Evolutionary conservation across 805 yeast genomes (phyloP).

Genomic region (Blastobotrys mokoenaii): DNA sequence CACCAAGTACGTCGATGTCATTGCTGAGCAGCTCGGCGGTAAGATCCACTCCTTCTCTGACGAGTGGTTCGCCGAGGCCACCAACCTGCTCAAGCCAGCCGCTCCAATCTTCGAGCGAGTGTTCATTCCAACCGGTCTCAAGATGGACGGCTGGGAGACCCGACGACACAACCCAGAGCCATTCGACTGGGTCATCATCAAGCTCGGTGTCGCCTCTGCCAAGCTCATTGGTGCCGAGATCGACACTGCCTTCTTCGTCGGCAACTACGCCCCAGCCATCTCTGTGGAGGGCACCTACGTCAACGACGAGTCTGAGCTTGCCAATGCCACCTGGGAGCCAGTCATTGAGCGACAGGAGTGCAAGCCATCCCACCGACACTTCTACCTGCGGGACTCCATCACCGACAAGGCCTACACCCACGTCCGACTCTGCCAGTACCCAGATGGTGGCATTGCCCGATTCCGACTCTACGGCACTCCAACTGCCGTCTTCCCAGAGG

Average conservation of each 20-base stretch:
- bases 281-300: constrained; percentile 65
- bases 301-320: constrained; percentile 24
- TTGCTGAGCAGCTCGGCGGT: constrained; percentile 81
- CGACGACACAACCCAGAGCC: constrained; percentile 81
- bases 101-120: constrained; percentile 75
- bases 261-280: constrained; percentile 89
- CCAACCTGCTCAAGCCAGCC: constrained; percentile 71
- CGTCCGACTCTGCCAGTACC: constrained; percentile 82
- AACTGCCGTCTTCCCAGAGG: constrained; percentile 55
- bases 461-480: constrained; percentile 85
- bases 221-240: constrained; percentile 74
- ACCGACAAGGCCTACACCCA: constrained; percentile 68
- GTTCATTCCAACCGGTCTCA: constrained; percentile 63
- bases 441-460: constrained; percentile 97
- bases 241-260: constrained; percentile 90
- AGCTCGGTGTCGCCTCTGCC: constrained; percentile 79
- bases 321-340: constrained; percentile 53
- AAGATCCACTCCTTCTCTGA: constrained; percentile 61
- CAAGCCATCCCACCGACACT: constrained; percentile 84
- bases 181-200: constrained; percentile 81
- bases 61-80: constrained; percentile 94
- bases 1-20: constrained; percentile 44
- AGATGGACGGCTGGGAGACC: constrained; percentile 91
- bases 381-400: constrained; percentile 53
- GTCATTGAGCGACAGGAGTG: constrained; percentile 68